Percentiles rank a stretch among this genome's conserved stretches.
phyloP scores from a whole-genome alignment of 2,329 filamentous ascomycete species.

The Elsinoe batatas region DNA sequence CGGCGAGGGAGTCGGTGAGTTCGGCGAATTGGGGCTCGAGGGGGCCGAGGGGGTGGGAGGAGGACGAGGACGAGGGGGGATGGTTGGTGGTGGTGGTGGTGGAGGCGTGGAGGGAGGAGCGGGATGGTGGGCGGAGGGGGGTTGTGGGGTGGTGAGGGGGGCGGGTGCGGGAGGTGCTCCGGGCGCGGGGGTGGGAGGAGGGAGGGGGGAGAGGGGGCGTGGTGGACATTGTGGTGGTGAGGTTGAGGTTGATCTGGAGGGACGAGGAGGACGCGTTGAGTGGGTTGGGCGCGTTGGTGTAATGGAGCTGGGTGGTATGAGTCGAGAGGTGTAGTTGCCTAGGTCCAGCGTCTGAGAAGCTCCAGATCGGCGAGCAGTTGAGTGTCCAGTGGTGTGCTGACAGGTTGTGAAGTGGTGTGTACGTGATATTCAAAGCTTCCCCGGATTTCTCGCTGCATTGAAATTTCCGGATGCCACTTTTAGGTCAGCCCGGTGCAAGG shows the following conservation, averaged over 20 bases:
- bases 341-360: background rate
- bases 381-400: too few species aligned
- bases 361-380: too few species aligned
- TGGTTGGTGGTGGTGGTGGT: conserved; percentile 34
- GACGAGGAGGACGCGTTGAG: background rate
- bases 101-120: conserved; percentile 76
- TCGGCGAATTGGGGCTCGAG: conserved; percentile 90
- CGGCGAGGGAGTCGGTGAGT: conserved; percentile 84
- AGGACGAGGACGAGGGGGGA: conserved; percentile 28
- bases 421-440: too few species aligned
- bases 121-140: conserved; percentile 79
- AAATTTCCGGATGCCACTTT: background rate
- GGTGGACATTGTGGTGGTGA: background rate
- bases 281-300: background rate
- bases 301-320: background rate
- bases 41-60: conserved; percentile 61
- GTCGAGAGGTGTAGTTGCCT: background rate
- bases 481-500: background rate
- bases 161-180: conserved; percentile 15
- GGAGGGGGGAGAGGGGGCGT: conserved; percentile 1
- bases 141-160: conserved; percentile 66
- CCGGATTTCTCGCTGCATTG: background rate
- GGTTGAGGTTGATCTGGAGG: background rate
- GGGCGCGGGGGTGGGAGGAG: conserved; percentile 12
- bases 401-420: too few species aligned